Evolutionary conservation across 1,139 yeast species (phyloP).

Genomic region (Candida labiduridarum): DNA sequence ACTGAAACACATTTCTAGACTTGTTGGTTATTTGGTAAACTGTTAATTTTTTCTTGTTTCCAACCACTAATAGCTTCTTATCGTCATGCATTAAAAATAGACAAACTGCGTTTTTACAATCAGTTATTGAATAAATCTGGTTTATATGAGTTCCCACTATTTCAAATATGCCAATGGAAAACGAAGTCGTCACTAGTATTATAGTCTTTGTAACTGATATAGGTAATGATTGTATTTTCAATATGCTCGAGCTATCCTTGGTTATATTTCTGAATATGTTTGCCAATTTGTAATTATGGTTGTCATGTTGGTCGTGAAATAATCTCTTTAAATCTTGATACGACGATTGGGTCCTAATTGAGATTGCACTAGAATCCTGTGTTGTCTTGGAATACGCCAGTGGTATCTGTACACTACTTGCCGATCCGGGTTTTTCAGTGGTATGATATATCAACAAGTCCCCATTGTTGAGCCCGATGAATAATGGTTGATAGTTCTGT

Average conservation of each 20-base stretch:
- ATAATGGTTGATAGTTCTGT: slow-evolving; percentile 24
- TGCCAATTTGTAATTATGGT: slow-evolving; percentile 6
- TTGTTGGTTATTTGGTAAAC: slow-evolving; percentile 31
- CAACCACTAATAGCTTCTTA: slow-evolving; percentile 29
- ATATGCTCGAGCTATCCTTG: slow-evolving; percentile 23
- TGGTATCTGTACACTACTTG: background rate
- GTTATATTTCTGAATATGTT: slow-evolving; percentile 27
- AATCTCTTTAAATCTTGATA: slow-evolving; percentile 24
- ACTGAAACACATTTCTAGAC: slow-evolving; percentile 34
- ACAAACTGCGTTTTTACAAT: slow-evolving; percentile 17
- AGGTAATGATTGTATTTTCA: slow-evolving; percentile 21
- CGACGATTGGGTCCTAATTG: slow-evolving; percentile 22
- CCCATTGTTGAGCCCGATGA: slow-evolving; percentile 41
- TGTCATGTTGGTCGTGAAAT: slow-evolving; percentile 14
- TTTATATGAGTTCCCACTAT: slow-evolving; percentile 39
- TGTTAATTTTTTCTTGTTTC: slow-evolving; percentile 32
- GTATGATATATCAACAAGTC: slow-evolving; percentile 29
- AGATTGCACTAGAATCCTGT: slow-evolving; percentile 4
- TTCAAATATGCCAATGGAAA: slow-evolving; percentile 33
- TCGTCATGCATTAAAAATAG: slow-evolving; percentile 23
- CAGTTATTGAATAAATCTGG: slow-evolving; percentile 33
- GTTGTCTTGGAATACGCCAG: slow-evolving; percentile 2
- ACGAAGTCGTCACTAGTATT: slow-evolving; percentile 29
- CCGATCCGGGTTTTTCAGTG: background rate
- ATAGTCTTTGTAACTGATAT: slow-evolving; percentile 24